phyloP scores from a whole-genome alignment of 805 yeast species.

The Teunomyces gatunensis region DNA sequence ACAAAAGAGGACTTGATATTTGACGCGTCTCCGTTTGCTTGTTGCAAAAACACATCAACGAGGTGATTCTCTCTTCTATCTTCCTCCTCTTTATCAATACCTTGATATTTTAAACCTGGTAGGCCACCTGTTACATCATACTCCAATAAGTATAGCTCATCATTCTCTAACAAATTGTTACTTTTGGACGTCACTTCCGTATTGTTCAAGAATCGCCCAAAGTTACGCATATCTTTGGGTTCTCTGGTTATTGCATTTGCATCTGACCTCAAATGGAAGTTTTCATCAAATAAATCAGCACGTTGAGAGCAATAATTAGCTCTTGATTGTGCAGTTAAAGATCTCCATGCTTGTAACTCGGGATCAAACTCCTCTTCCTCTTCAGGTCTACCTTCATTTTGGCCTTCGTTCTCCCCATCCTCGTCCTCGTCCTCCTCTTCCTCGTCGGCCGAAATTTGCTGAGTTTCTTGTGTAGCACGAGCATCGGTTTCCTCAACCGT shows the following conservation, averaged over 20 bases:
- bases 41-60: slow-evolving; percentile 33
- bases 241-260: slow-evolving; percentile 70
- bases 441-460: slow-evolving; percentile 17
- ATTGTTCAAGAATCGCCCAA: slow-evolving; percentile 43
- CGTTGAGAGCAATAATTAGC: slow-evolving; percentile 73
- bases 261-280: slow-evolving; percentile 56
- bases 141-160: slow-evolving; percentile 69
- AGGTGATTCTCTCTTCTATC: slow-evolving; percentile 34
- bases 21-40: slow-evolving; percentile 22
- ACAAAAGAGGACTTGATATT: slow-evolving; percentile 27
- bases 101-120: slow-evolving; percentile 61
- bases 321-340: slow-evolving; percentile 73
- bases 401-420: slow-evolving; percentile 24
- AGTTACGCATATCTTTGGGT: slow-evolving; percentile 64
- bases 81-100: slow-evolving; percentile 45
- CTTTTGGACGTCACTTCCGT: slow-evolving; percentile 41
- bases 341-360: slow-evolving; percentile 81
- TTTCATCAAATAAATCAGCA: slow-evolving; percentile 59
- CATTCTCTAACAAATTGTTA: slow-evolving; percentile 48
- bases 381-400: slow-evolving; percentile 31
- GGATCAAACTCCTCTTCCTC: slow-evolving; percentile 69
- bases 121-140: slow-evolving; percentile 81
- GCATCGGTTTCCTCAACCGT: slow-evolving; percentile 8
- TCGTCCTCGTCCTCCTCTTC: slow-evolving; percentile 34
- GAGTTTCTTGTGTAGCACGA: slow-evolving; percentile 17